These are phyloP conservation scores for Periconia sp. DNA, from an alignment of 2,329 filamentous ascomycete species.

Conservation along the genomic window DNA sequence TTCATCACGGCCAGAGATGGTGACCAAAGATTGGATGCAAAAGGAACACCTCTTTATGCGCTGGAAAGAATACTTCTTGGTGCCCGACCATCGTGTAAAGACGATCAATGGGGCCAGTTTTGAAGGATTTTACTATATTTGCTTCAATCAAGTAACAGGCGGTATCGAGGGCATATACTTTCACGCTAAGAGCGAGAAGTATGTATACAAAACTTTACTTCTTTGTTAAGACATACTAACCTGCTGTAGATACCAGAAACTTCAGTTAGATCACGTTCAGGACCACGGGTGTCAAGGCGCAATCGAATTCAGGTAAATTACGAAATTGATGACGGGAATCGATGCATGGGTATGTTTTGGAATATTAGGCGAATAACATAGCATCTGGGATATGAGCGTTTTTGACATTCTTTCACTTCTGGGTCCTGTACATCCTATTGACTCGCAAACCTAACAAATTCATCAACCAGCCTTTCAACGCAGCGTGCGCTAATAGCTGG, in stretches of 20 bases:
- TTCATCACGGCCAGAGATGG: slow-evolving; percentile 60
- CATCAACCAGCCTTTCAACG: slow-evolving; percentile 20
- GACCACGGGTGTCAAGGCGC: slow-evolving; percentile 81
- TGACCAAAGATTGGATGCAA: slow-evolving; percentile 70
- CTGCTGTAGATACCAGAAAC: slow-evolving; percentile 75
- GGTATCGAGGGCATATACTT: slow-evolving; percentile 94
- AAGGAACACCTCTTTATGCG: slow-evolving; percentile 95
- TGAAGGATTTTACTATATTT: slow-evolving; percentile 98
- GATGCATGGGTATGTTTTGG: slow-evolving; percentile 16
- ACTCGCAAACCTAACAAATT: slow-evolving; percentile 8
- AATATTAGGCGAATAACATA: slow-evolving; percentile 20
- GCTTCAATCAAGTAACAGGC: slow-evolving; percentile 89
- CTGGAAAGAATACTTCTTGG: slow-evolving; percentile 98
- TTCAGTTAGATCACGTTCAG: slow-evolving; percentile 85
- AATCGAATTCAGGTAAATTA: slow-evolving; percentile 79
- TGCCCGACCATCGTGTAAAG: slow-evolving; percentile 88
- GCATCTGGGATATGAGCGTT: slow-evolving; percentile 31
- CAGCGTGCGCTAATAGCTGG: slow-evolving; percentile 30
- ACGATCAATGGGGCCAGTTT: slow-evolving; percentile 95
- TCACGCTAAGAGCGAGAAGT: slow-evolving; percentile 97
- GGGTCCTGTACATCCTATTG: slow-evolving; percentile 20
- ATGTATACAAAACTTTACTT: slow-evolving; percentile 45
- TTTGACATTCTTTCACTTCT: slow-evolving; percentile 9
- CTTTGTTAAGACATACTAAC: slow-evolving; percentile 17
- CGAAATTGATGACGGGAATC: slow-evolving; percentile 25